A percentile compares a stretch with the other conserved stretches of the same genome.
These are phyloP conservation scores for Cupressus sempervirens DNA, from an alignment of 75 land plant genomes.

Conservation along the genomic window DNA sequence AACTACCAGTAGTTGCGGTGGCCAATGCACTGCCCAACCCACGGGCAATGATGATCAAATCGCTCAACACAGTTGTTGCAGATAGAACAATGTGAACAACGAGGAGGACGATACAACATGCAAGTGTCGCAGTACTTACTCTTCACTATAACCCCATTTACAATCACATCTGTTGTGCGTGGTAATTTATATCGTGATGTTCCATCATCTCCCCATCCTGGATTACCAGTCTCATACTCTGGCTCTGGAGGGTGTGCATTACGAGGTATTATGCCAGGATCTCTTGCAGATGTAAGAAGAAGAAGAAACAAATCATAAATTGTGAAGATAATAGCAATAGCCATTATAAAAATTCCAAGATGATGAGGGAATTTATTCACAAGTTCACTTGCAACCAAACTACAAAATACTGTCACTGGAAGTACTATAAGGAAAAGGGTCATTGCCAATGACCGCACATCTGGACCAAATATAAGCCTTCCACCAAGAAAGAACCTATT, in stretches of 20 bases:
- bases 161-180: slow-evolving; percentile 52
- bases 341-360: slow-evolving; percentile 50
- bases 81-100: slow-evolving; percentile 82
- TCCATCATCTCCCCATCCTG: slow-evolving; percentile 42
- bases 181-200: slow-evolving; percentile 38
- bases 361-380: slow-evolving; percentile 39
- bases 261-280: slow-evolving; percentile 78
- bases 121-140: slow-evolving; percentile 83
- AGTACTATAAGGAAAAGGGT: slow-evolving; percentile 57
- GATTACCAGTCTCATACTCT: slow-evolving; percentile 35
- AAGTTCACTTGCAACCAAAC: slow-evolving; percentile 52
- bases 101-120: slow-evolving; percentile 77
- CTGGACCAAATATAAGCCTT: slow-evolving; percentile 89
- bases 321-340: slow-evolving; percentile 34
- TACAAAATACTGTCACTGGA: slow-evolving; percentile 57
- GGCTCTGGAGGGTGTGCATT: slow-evolving; percentile 47
- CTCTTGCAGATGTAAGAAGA: slow-evolving; percentile 62
- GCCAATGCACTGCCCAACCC: slow-evolving; percentile 95
- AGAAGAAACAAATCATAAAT: slow-evolving; percentile 37
- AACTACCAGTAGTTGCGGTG: no score
- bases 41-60: slow-evolving; percentile 93
- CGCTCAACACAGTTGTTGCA: slow-evolving; percentile 89
- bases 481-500: slow-evolving; percentile 74
- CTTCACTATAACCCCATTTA: slow-evolving; percentile 60
- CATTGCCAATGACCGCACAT: slow-evolving; percentile 63